Base-by-base conservation (phyloP, 108 stramenopile species). In the Tribonema minus region DNA sequence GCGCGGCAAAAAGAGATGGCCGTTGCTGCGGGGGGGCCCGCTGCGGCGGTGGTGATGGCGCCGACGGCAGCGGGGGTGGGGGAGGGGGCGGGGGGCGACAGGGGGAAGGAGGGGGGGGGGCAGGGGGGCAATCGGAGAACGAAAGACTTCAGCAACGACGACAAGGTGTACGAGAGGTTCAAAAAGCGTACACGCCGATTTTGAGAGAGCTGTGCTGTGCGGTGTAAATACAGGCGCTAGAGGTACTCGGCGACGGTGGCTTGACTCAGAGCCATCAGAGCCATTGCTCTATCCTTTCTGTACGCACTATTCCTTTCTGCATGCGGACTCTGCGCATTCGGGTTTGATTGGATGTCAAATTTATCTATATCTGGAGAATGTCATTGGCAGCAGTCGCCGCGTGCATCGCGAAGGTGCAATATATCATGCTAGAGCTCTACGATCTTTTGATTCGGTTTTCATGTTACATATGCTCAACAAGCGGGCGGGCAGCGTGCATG, bases 141-240 rank as follows among this genome's bases (percentile, higher is more conserved):
- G 26, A 29, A 46, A 1, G 69, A 73, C 40, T 39, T 40, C 41
- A 73, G 72, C 63, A 62, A 39, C 32, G 72, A 73, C 25, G 62
- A 73, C 40, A 61, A 61, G 0, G 72, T 73, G 63, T 40, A 62
- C 32, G 72, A 73, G 30, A 35, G 72, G 31, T 73, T 73, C 72
- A 73, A 73, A 58, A 73, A 73, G 32, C 39, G 72, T 38, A 73
- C 72, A 23, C 72, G 72, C 28, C 72, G 62, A 1, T 73, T 73
- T 34, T 73, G 62, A 73, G 46, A 15, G 46, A 9, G 20, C 15
- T 54, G 20, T 15, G 20, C 46, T 15, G 9, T 9, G 20, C 15
- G 9, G 9, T 54, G 46, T 54, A 20, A 15, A 54, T 54, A 54
- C 20, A 54, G 9, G 20, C 46, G 46, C 46, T n/a, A 54, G 9